Conservation (phyloP, 2,329 filamentous ascomycete species). For the Fusarium xylarioides region DNA sequence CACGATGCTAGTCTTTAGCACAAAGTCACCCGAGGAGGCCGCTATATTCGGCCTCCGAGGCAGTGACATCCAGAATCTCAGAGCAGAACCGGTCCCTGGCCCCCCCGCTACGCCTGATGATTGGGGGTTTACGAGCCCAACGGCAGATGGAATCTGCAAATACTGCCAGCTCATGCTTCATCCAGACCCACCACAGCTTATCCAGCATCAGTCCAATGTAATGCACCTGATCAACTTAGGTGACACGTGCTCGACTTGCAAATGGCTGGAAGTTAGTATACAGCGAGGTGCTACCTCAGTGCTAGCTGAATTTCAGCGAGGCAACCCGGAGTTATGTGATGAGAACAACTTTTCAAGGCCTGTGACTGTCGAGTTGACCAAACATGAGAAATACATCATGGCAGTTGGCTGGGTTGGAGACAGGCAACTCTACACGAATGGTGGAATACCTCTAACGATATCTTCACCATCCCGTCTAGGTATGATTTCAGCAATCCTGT, state of each 20-base stretch:
- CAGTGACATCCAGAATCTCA: conserved; percentile 1
- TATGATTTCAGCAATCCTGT: fast-evolving
- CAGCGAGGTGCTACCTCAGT: neutral
- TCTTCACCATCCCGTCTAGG: neutral
- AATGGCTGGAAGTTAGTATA: conserved; percentile 9
- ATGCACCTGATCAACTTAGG: neutral
- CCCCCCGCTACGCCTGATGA: neutral
- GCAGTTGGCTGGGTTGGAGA: neutral
- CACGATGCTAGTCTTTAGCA: neutral
- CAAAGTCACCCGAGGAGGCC: neutral
- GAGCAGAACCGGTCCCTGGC: neutral
- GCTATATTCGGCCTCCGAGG: neutral
- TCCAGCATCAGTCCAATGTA: neutral
- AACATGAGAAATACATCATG: neutral
- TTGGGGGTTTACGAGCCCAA: neutral
- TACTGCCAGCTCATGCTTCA: conserved; percentile 2
- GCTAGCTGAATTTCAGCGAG: neutral
- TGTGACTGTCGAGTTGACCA: neutral
- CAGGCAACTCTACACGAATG: neutral
- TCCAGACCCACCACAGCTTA: neutral
- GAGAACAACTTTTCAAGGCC: neutral
- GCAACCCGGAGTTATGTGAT: neutral
- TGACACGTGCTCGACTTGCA: neutral
- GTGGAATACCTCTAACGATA: neutral
- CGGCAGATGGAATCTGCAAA: neutral